Evolutionary conservation across 768 basidiomycete genomes (phyloP), one percentile per base, ranked within the genome.

Genomic region (Leccinum incarnatum): DNA sequence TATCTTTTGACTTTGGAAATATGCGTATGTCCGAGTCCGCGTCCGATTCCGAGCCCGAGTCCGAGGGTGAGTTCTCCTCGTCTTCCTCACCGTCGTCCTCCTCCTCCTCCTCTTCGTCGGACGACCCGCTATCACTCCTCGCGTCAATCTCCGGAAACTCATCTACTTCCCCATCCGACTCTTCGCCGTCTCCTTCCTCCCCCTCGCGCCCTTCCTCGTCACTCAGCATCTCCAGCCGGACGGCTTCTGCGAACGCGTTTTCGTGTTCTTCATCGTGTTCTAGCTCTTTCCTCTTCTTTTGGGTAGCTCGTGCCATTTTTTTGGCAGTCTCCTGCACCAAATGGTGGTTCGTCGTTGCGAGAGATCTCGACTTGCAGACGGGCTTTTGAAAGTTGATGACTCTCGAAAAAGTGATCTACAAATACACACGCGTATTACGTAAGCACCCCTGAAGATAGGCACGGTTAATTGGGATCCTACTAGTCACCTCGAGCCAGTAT

Each of bases 81-180:
- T 74, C 69, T 9, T 74, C 72, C 27, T 72, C 77, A 32, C 32
- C 67, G 19, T 74, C 65, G n/a, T 73, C 72, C 14, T 56, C 60
- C 17, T 74, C 65, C 14, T 73, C 72, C 14, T 56, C 60, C 14
- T 78, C 68, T 19, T 71, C 74, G 7, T 70, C 68, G 29, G 73
- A 73, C 8, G 67, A 65, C 21, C 57, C 69, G 4, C 67, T 64
- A 50, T 79, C 83, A 60, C 85, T 85, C 55, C 75, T 76, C 3
- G 77, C 73, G 61, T 82, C 78, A 51, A 91, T 83, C 66, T 83
- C 85, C 1, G 91, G 91, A 65, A 93, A 93, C 50, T 83, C 84
- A 63, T 92, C 89, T 19, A 84, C 80, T 30, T 80, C 83, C 54
- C 82, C 83, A 67, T 84, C 83, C 15, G 81, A 81, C 46, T 72